Percentiles rank a stretch among this genome's conserved stretches.
These are phyloP conservation scores for Kuraishia cidri DNA, from an alignment of 805 yeast species.

Conservation along the genomic window DNA sequence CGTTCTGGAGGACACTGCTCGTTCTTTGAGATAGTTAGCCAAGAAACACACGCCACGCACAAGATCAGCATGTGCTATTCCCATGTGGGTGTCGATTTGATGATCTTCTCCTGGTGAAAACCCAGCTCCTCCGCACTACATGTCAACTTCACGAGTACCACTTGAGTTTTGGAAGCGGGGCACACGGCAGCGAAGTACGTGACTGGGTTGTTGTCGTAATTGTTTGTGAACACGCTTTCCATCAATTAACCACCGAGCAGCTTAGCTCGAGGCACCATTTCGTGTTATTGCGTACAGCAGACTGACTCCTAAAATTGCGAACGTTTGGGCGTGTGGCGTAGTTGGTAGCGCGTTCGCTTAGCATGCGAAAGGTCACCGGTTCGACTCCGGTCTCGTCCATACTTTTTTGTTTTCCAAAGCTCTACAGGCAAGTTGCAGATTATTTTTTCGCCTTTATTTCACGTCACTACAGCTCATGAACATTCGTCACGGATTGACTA, in stretches of 20 bases:
- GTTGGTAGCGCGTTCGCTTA: slow-evolving; percentile 80
- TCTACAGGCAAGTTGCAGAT: too few relatives aligned
- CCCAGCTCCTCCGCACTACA: slow-evolving; percentile 97
- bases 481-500: too few relatives aligned
- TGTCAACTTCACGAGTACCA: slow-evolving; percentile 88
- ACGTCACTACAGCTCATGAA: too few relatives aligned
- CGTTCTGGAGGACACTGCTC: slow-evolving; percentile 81
- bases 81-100: slow-evolving; percentile 91
- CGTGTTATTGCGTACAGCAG: too few relatives aligned
- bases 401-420: slow-evolving; percentile 4
- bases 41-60: slow-evolving; percentile 98
- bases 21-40: slow-evolving; percentile 81
- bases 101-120: slow-evolving; percentile 89
- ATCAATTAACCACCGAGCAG: too few relatives aligned
- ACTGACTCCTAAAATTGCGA: too few relatives aligned
- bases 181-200: slow-evolving; percentile 98
- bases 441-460: not conserved
- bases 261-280: too few relatives aligned
- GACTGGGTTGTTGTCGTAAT: slow-evolving; percentile 97
- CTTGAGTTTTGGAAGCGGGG: slow-evolving; percentile 74
- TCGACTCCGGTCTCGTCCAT: slow-evolving; percentile 75
- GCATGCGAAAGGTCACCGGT: slow-evolving; percentile 80
- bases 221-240: slow-evolving; percentile 99
- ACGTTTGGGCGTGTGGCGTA: slow-evolving; percentile 71
- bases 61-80: slow-evolving; percentile 91